These are phyloP conservation scores for Saccharomyces mikatae DNA, from an alignment of 805 yeast genomes.

Conservation along the genomic window DNA sequence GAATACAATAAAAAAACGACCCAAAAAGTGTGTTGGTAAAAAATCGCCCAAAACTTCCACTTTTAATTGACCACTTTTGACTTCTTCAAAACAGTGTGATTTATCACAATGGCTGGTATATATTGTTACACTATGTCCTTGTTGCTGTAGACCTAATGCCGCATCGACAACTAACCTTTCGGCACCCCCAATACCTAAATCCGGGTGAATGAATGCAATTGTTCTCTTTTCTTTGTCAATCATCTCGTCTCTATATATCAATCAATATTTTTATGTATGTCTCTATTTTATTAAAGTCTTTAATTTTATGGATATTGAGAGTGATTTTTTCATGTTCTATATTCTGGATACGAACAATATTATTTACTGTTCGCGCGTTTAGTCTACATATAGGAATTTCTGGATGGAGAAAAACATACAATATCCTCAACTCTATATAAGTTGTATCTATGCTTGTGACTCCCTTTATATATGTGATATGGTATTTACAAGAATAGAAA, in stretches of 20 bases:
- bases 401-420: neutral
- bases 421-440: neutral
- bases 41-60: conserved; percentile 77
- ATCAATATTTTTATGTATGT: neutral
- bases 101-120: conserved; percentile 88
- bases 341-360: neutral
- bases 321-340: neutral
- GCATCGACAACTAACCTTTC: conserved; percentile 95
- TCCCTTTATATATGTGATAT: neutral
- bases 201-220: conserved; percentile 92
- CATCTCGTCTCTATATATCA: neutral
- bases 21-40: conserved; percentile 61
- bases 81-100: conserved; percentile 86
- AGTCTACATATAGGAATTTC: neutral
- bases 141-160: conserved; percentile 73
- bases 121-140: conserved; percentile 54
- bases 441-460: neutral
- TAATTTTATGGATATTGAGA: neutral
- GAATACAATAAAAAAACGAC: conserved; percentile 68
- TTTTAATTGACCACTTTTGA: conserved; percentile 46
- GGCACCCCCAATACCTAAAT: conserved; percentile 95
- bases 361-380: neutral
- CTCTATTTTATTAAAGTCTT: no score
- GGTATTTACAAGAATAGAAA: neutral
- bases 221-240: conserved; percentile 20